Base-by-base conservation (phyloP, 139 green algal genomes). In the Micromonas pusilla region DNA sequence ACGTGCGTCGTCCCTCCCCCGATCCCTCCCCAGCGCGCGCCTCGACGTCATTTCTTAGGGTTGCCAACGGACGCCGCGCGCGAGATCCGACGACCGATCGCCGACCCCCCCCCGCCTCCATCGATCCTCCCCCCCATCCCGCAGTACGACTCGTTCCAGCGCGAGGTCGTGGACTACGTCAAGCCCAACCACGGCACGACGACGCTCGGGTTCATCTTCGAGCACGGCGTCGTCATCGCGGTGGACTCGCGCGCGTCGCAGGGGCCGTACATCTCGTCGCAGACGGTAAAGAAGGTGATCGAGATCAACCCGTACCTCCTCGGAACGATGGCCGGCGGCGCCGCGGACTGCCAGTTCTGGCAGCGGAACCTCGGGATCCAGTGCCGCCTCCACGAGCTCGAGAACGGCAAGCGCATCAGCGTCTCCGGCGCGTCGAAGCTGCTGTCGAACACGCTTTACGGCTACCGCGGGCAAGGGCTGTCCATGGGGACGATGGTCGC, bases 301-400 rank as follows among this genome's bases (percentile, higher is more conserved):
- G 93, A 98, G 84, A 99, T 99, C 86, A 99, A 99, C 83, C 91
- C 90, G 13, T 98, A 90, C 86, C 85, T 99, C 36, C 85, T 99
- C 64, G 96, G 95, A 25, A 99, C 96, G 26, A 99, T 99, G 95
- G 96, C 96, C 37, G 96, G 96, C 73, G 96, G 94, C 62, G 96
- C 96, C 6, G 95, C 94, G 23, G 96, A 99, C 84, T 99, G 96
- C 86, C 91, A 96, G 82, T 98, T 97, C 83, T 98, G 94, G 94
- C 90, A 96, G 77, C 76, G 94, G 3, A 97, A 98, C 85, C 84
- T 98, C 45, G 93, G 94, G 19, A 87, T 87, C 65, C 92, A 97
- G 89, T 99, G 95, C 85, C 91, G 96, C 0, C 79, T 98, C 65
- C 97, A 96, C 84, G 96, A 99, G 90, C 89, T 99, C 20, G 88